A percentile compares a stretch with the other conserved stretches of the same genome.
These are phyloP conservation scores for Exophiala sideris DNA, from an alignment of 2,329 filamentous ascomycete species.

Conservation along the genomic window DNA sequence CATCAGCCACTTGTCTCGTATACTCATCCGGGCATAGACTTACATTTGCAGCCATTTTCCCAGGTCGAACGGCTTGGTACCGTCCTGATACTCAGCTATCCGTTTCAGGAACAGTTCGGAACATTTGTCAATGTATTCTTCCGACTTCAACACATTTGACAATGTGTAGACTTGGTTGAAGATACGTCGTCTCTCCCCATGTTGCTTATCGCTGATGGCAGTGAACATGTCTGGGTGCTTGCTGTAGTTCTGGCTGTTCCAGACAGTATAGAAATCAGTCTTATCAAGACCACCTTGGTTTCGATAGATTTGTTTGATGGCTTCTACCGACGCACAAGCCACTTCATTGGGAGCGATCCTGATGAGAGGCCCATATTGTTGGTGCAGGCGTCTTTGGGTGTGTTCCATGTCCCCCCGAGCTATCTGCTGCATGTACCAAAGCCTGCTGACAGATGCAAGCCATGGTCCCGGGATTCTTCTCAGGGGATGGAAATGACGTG, in stretches of 20 bases:
- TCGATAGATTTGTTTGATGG: constrained; percentile 30
- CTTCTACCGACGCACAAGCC: constrained; percentile 27
- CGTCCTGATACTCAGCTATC: constrained; percentile 21
- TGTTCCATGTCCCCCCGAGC: constrained; percentile 27
- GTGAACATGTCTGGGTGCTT: constrained; percentile 31
- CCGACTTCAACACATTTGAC: constrained; percentile 34
- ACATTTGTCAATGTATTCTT: constrained; percentile 32
- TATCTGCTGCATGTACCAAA: constrained; percentile 30
- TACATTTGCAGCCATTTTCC: constrained; percentile 31
- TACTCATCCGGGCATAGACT: not conserved
- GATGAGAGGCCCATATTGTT: constrained; percentile 31
- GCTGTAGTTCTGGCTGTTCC: constrained; percentile 23
- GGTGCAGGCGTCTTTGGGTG: constrained; percentile 26
- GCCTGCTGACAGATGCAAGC: constrained; percentile 29
- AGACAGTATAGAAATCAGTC: constrained; percentile 32
- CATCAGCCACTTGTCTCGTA: constrained; percentile 1
- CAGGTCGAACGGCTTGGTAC: constrained; percentile 26
- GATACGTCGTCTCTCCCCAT: constrained; percentile 30
- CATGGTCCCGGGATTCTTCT: constrained; percentile 33
- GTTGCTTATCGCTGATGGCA: constrained; percentile 26
- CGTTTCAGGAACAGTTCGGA: constrained; percentile 25
- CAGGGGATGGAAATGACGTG: constrained; percentile 30
- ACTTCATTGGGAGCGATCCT: constrained; percentile 39
- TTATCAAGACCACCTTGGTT: constrained; percentile 22
- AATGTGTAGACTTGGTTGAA: constrained; percentile 31